Conservation (phyloP, 2,329 filamentous ascomycete genomes). For the Hortaea werneckii region DNA sequence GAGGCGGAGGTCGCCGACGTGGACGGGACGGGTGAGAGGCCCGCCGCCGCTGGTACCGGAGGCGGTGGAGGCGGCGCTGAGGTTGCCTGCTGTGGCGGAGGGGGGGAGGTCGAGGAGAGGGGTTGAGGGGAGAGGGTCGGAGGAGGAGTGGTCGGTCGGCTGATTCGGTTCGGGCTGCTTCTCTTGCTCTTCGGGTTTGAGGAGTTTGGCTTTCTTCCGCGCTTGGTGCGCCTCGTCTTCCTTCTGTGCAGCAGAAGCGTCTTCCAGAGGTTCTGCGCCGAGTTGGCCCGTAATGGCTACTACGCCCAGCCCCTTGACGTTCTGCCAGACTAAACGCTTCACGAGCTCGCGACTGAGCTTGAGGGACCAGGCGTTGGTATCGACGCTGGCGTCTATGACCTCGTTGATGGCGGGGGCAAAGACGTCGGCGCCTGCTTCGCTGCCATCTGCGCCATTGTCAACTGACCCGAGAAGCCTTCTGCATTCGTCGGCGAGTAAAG, state of each 20-base stretch:
- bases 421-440: slow-evolving; percentile 36
- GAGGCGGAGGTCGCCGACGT: slow-evolving; percentile 85
- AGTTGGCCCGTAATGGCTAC: slow-evolving; percentile 79
- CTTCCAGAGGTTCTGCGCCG: slow-evolving; percentile 37
- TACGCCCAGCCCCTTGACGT: slow-evolving; percentile 77
- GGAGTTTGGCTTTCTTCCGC: slow-evolving; percentile 35
- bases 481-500: slow-evolving; percentile 68
- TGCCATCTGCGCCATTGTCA: slow-evolving; percentile 23
- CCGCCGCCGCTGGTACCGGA: slow-evolving; percentile 1
- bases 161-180: slow-evolving; percentile 5
- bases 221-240: not conserved
- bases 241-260: slow-evolving; percentile 18
- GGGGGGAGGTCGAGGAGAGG: slow-evolving; percentile 49
- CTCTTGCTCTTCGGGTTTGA: slow-evolving; percentile 35
- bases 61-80: not conserved
- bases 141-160: not conserved
- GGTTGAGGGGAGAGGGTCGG: slow-evolving; percentile 25
- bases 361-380: slow-evolving; percentile 95
- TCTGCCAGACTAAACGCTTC: slow-evolving; percentile 87
- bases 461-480: slow-evolving; percentile 50
- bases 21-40: slow-evolving; percentile 67
- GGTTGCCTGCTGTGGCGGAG: not conserved
- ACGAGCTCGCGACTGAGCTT: slow-evolving; percentile 78
- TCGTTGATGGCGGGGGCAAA: slow-evolving; percentile 70
- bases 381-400: slow-evolving; percentile 79